Base-by-base conservation (phyloP, 2,329 filamentous ascomycete species). In the Annulohypoxylon truncatum region DNA sequence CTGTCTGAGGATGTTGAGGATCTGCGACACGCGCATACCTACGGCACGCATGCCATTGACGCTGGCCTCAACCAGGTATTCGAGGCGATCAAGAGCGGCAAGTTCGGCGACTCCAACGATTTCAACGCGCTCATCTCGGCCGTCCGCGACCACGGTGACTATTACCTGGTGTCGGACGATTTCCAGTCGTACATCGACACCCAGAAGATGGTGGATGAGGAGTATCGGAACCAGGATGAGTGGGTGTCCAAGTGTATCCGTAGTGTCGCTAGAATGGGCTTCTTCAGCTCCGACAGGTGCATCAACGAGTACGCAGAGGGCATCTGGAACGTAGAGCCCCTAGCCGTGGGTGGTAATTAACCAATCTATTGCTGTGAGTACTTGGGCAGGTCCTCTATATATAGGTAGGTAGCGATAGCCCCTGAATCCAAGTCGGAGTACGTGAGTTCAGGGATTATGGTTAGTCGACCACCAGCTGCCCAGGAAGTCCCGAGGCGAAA, bases 221-320 rank as follows among this genome's bases (percentile, higher is more conserved):
- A 93, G 53, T 99, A 96, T 84, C 89, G 89, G 80, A 91, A 98
- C 81, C 92, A 95, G 78, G 94, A 97, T 64, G 91, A 92, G 74
- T 99, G 96, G 96, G 82, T 96, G 63, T 91, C 89, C 68, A 97
- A 97, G 87, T 91, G 87, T 69, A 98, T 99, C 76, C 90, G 87
- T 42, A 92, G 92, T 64, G 96, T 99, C 15, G 87, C 93, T 5
- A 86, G 94, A 40, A 99, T 99, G 96, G 96, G 95, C 35, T 98
- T 98, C 87, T 98, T 98, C 84, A 94, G 90, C 72, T 95, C 92
- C 69, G 95, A 98, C 79, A 88, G 95, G 38, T 97, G 95, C 81
- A 97, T 98, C 79, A 93, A 95, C 75, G 94, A 97, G 84, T 99
- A 99, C 81, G 96, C 96, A 0, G 95, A 99, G 79, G 90, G 86